These are phyloP conservation scores for Tolypocladium ovalisporum DNA, from an alignment of 2,329 filamentous ascomycete genomes.

Conservation along the genomic window DNA sequence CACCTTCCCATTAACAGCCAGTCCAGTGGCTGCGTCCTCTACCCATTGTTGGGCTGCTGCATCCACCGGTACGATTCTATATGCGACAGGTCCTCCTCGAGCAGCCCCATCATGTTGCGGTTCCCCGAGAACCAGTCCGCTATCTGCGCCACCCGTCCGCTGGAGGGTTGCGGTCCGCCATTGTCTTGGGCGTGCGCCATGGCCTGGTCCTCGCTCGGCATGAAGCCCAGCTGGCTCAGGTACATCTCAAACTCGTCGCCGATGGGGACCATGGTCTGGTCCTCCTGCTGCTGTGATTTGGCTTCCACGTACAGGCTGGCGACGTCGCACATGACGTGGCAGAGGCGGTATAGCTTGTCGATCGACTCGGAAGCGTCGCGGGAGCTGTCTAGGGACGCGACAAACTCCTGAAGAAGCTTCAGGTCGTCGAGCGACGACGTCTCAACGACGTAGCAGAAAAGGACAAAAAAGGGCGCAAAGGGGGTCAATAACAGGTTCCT, in stretches of 20 bases:
- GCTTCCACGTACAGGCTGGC: conserved; percentile 52
- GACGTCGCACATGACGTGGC: conserved; percentile 49
- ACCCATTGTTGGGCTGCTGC: conserved; percentile 6
- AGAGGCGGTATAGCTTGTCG: conserved; percentile 50
- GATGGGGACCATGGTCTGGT: conserved; percentile 35
- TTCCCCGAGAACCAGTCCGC: conserved; percentile 58
- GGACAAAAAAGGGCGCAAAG: conserved; percentile 48
- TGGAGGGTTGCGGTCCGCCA: conserved; percentile 11
- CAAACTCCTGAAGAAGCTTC: conserved; percentile 42
- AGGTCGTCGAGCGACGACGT: conserved; percentile 43
- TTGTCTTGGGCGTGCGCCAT: conserved; percentile 12
- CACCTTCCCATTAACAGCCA: not conserved
- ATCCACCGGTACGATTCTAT: conserved; percentile 28
- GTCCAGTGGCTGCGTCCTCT: not conserved
- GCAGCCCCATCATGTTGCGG: conserved; percentile 50
- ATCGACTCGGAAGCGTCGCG: conserved; percentile 45
- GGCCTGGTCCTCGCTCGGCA: conserved; percentile 28
- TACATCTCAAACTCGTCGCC: conserved; percentile 55
- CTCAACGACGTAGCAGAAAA: conserved; percentile 48
- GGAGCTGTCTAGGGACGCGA: conserved; percentile 40
- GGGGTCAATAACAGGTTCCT: conserved; percentile 46
- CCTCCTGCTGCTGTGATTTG: conserved; percentile 36
- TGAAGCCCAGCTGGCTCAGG: conserved; percentile 51
- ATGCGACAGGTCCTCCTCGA: conserved; percentile 49
- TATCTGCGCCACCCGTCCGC: conserved; percentile 32